Evolutionary conservation across 371 early-diverging fungal genomes (phyloP).

Genomic region (Haplosporangium sp.): DNA sequence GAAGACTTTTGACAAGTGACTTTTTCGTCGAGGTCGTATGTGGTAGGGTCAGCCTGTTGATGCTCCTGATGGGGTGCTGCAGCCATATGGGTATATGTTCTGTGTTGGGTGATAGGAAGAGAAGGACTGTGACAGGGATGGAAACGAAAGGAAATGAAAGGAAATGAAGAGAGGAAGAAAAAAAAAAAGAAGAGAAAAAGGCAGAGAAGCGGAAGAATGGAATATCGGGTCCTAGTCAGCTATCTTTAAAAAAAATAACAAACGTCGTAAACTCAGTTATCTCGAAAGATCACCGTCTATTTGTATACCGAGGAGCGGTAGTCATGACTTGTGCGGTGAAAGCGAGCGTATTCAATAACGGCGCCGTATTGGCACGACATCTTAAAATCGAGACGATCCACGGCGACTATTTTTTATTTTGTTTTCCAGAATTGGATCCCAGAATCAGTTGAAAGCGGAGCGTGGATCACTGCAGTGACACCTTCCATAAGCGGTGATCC

Average conservation of each 20-base stretch:
- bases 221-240: background rate
- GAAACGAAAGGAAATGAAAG: background rate
- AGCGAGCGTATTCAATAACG: too few species aligned
- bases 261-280: too few species aligned
- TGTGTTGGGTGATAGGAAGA: background rate
- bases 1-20: slow-evolving; percentile 4
- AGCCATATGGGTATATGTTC: slow-evolving; percentile 13
- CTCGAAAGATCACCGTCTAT: too few species aligned
- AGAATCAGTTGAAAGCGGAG: slow-evolving; percentile 21
- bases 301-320: too few species aligned
- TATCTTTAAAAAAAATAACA: too few species aligned
- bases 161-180: background rate
- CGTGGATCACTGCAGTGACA: background rate
- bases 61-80: slow-evolving; percentile 7
- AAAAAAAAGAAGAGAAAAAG: slow-evolving; percentile 7
- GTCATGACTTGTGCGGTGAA: too few species aligned
- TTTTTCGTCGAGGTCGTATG: slow-evolving; percentile 9
- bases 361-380: too few species aligned
- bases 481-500: too few species aligned
- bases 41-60: background rate
- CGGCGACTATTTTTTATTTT: background rate
- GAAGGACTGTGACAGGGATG: background rate
- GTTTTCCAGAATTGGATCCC: slow-evolving; percentile 21
- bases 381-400: background rate
- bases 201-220: slow-evolving; percentile 1